A percentile compares a stretch with the other conserved stretches of the same genome.
Evolutionary conservation across 768 basidiomycete species (phyloP).

Genomic region (Tricholoma sp.): DNA sequence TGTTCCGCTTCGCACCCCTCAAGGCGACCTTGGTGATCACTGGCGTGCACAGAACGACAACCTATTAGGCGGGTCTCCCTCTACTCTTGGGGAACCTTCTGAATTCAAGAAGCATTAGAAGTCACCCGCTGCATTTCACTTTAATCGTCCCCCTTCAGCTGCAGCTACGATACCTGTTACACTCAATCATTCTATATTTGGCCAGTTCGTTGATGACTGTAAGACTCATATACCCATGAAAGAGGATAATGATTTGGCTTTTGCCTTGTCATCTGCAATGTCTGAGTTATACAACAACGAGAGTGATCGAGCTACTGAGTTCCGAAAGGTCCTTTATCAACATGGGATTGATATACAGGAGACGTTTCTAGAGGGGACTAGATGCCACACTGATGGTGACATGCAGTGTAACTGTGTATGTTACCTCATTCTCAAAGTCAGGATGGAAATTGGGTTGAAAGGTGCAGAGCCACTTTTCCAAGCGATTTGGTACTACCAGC

Average conservation of each 20-base stretch:
- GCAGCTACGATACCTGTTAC: not conserved
- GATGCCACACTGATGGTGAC: slow-evolving; percentile 11
- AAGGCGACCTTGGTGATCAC: not conserved
- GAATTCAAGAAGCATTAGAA: not conserved
- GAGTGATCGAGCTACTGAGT: not conserved
- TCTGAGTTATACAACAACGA: slow-evolving; percentile 16
- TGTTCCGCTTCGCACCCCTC: not conserved
- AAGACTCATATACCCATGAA: slow-evolving; percentile 12
- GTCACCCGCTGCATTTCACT: not conserved
- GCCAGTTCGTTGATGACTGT: slow-evolving; percentile 21
- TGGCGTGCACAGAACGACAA: not conserved
- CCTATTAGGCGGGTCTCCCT: not conserved
- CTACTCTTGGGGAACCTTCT: not conserved
- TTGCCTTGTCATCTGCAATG: slow-evolving; percentile 14
- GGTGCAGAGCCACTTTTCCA: slow-evolving; percentile 21
- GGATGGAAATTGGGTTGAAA: slow-evolving; percentile 15
- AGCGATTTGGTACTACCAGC: slow-evolving; percentile 16
- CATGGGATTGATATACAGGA: not conserved
- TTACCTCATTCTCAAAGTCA: slow-evolving; percentile 14
- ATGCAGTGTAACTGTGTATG: slow-evolving; percentile 9
- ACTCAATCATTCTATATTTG: slow-evolving; percentile 19
- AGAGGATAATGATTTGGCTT: slow-evolving; percentile 15
- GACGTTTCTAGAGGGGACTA: not conserved
- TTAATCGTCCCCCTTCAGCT: not conserved
- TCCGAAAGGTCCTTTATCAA: slow-evolving; percentile 1